Evolutionary conservation across 192 early-diverging fungal genomes (phyloP).

Genomic region (Backusella luteola): DNA sequence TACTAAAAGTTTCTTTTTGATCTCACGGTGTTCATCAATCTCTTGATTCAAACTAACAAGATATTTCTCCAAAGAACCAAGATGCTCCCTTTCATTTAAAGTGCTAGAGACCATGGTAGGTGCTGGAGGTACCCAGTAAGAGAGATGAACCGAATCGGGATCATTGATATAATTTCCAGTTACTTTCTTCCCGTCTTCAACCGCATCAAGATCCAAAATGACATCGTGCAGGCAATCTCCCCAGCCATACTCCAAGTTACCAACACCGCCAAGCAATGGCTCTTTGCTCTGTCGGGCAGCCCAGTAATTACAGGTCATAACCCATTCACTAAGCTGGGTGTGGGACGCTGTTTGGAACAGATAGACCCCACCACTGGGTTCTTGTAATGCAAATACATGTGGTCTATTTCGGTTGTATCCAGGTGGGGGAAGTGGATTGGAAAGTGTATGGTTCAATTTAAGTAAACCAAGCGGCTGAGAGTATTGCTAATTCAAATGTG

Average conservation of each 20-base stretch:
- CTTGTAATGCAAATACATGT: conserved; percentile 84
- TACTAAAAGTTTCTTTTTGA: conserved; percentile 46
- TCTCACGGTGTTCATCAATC: conserved; percentile 66
- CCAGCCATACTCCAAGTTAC: conserved; percentile 96
- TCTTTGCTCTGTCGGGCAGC: conserved; percentile 88
- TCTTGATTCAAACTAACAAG: conserved; percentile 63
- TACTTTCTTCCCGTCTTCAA: conserved; percentile 19
- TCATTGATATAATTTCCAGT: conserved; percentile 21
- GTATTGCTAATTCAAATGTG: conserved; percentile 23
- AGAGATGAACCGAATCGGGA: conserved; percentile 30
- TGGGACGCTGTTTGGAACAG: conserved; percentile 82
- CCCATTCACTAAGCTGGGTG: conserved; percentile 81
- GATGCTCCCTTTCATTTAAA: conserved; percentile 50
- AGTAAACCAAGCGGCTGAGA: conserved; percentile 44
- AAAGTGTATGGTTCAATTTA: conserved; percentile 76
- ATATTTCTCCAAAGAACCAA: conserved; percentile 62
- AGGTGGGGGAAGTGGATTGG: conserved; percentile 80
- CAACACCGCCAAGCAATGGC: conserved; percentile 83
- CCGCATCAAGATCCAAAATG: conserved; percentile 27
- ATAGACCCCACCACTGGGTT: conserved; percentile 80
- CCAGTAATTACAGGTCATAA: conserved; percentile 90
- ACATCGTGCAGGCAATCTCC: conserved; percentile 45
- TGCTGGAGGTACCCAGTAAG: conserved; percentile 48
- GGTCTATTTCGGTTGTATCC: conserved; percentile 78
- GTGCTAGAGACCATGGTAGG: conserved; percentile 46